Base-by-base conservation (phyloP, 306 rosid genomes). In the Citrullus amarus region DNA sequence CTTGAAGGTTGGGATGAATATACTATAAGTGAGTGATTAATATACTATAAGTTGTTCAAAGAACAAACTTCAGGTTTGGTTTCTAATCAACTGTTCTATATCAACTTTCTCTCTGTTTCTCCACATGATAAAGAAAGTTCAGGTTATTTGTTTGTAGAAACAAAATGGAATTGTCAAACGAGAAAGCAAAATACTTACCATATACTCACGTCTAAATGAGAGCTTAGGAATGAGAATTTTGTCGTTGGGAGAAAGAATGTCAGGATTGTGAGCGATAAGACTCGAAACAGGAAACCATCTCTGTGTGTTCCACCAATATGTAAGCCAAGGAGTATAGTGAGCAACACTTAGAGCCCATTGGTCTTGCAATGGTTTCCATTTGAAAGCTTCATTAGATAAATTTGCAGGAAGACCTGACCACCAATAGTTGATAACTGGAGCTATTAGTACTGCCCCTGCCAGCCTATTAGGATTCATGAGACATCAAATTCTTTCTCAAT, bases 241-340 rank as follows among this genome's bases (percentile, higher is more conserved):
- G 85, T 88, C 91, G 36, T 79, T 84, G 17, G 57, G 71, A 68
- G 91, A 88, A 48, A 84, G 62, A 83, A 67, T 30, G 30, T 79
- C 61, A 6, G 41, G 22, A 71, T 62, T 86, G 4, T 6, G 51
- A 59, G 86, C 78, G 8, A 80, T 4, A 67, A 81, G 53, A 70
- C 86, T 82, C 17, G 74, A 72, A 71, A 70, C 1, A 3, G 97
- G 96, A 84, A 95, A 91, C 96, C 92, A 92, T 81, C 61, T 88
- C 80, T 92, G 96, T 59, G 97, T 91, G 82, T 91, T 88, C 98
- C 98, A 92, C 95, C 96, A 91, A 79, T 92, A 87, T 36, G 96
- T 91, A 65, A 95, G 93, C 97, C 96, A 91, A 4, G 98, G 97
- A 3, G 62, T 25, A 70, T 92, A 82, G 88, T 92, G 97, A 50